These are phyloP conservation scores for Paecilomyces dactylethromorphus DNA, from an alignment of 2,329 filamentous ascomycete genomes.

Conservation along the genomic window DNA sequence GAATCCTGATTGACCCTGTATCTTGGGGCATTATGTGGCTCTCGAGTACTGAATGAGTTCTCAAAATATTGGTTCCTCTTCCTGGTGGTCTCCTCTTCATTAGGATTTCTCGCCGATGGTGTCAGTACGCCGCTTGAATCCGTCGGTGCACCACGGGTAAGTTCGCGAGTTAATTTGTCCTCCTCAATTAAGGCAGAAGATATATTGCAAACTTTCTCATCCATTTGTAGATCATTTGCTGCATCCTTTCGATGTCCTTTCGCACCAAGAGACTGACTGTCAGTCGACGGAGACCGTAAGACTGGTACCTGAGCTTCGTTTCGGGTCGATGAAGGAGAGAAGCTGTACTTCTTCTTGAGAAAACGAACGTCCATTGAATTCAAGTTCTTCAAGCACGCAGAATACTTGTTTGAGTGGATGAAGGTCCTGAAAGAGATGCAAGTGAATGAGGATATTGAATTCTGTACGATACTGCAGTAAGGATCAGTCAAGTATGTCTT, in stretches of 20 bases:
- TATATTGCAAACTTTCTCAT: conserved; percentile 10
- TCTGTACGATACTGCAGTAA: background rate
- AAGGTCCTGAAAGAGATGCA: background rate
- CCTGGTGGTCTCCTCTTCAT: conserved; percentile 18
- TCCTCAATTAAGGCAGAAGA: conserved; percentile 19
- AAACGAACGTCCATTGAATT: conserved; percentile 3
- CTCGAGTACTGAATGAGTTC: conserved; percentile 31
- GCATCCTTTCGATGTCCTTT: conserved; percentile 11
- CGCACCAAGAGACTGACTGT: conserved; percentile 9
- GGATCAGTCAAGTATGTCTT: background rate
- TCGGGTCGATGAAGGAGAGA: conserved; percentile 12
- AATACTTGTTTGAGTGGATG: background rate
- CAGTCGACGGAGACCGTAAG: conserved; percentile 13
- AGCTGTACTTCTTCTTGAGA: conserved; percentile 11
- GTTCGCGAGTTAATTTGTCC: conserved; percentile 7
- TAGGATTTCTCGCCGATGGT: conserved; percentile 8
- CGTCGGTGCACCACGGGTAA: conserved; percentile 8
- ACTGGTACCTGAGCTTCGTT: conserved; percentile 11
- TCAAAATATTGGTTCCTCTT: conserved; percentile 35
- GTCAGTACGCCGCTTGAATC: conserved; percentile 9
- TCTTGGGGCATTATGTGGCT: conserved; percentile 29
- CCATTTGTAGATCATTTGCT: conserved; percentile 11
- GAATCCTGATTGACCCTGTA: conserved; percentile 50
- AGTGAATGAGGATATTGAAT: background rate
- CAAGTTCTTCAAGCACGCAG: background rate